Base-by-base conservation (phyloP, 2,329 filamentous ascomycete genomes). In the Fonsecaea monophora region DNA sequence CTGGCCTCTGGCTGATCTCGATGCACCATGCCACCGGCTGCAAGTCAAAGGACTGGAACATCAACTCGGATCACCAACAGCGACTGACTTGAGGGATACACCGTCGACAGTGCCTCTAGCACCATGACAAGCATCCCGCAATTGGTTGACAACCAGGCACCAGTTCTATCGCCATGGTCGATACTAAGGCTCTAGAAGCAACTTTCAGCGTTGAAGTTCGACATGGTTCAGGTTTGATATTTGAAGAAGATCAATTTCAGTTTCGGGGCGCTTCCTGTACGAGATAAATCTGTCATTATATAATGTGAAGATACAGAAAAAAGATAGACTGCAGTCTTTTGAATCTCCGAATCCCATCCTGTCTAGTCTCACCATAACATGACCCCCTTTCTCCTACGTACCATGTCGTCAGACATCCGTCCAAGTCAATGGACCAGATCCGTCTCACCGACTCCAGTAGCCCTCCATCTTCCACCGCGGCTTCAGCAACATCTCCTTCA, bases 391-490 rank as follows among this genome's bases (percentile, higher is more conserved):
- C 12, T 40, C 38, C 38, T 15, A 4, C 38, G 13, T 40, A n/a
- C 38, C 15, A 40, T 15, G 4, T 13, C 15, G 38, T 15, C 12
- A 40, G 38, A 2, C 38, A 40, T 40, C 15, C 38, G 5, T 40
- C 13, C 10, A 32, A 32, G 30, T 6, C 15, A 40, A 12, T 40
- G 38, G 25, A 0, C 38, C 5, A 40, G 12, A 40, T 15, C 38
- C 38, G 13, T 45, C n/a, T 45, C 42, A 45, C n/a, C 42, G n/a
- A 45, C 42, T 18, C 42, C 42, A 54, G 4, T 32, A 54, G 34
- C 53, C 53, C 13, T 54, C 53, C 53, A 54, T 54, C 53, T 54
- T 54, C 18, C 53, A 54, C 2, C 53, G 53, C 7, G 25, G 13
- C 21, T 32, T 54, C 13, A 54, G 18, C 53, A 54, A 35, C 25